Evolutionary conservation across 768 basidiomycete genomes (phyloP).

Genomic region (Pleurotus platypus): DNA sequence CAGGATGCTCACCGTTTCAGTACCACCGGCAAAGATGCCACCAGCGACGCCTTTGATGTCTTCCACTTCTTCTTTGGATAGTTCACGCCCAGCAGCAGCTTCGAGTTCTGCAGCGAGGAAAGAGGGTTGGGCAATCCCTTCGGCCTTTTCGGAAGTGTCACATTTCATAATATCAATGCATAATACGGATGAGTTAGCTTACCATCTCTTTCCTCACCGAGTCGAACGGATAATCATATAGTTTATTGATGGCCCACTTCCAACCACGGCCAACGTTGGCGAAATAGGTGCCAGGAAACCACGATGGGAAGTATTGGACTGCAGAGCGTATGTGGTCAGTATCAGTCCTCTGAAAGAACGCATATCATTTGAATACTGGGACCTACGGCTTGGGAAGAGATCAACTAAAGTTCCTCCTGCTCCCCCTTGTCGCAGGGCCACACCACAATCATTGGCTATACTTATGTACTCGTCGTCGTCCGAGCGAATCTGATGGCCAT

Average conservation of each 20-base stretch:
- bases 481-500: conserved; percentile 19
- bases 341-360: not conserved
- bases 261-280: not conserved
- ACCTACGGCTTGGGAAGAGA: conserved; percentile 20
- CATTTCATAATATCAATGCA: not conserved
- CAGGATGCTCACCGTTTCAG: conserved; percentile 4
- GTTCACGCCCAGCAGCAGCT: not conserved
- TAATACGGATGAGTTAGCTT: not conserved
- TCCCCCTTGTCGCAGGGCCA: conserved; percentile 12
- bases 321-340: not conserved
- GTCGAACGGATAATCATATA: conserved; percentile 2
- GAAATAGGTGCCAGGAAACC: conserved; percentile 4
- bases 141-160: not conserved
- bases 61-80: not conserved
- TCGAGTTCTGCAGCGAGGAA: conserved; percentile 1
- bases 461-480: conserved; percentile 20
- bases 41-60: conserved; percentile 6
- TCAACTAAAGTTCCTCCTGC: conserved; percentile 18
- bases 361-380: not conserved
- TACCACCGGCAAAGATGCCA: conserved; percentile 1
- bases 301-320: conserved; percentile 4
- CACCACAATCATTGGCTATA: conserved; percentile 15
- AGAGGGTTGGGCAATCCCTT: not conserved
- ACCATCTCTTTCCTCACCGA: not conserved
- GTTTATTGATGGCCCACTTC: not conserved